phyloP scores from a whole-genome alignment of 257 asterid genomes.

The Orobanche coerulescens region DNA sequence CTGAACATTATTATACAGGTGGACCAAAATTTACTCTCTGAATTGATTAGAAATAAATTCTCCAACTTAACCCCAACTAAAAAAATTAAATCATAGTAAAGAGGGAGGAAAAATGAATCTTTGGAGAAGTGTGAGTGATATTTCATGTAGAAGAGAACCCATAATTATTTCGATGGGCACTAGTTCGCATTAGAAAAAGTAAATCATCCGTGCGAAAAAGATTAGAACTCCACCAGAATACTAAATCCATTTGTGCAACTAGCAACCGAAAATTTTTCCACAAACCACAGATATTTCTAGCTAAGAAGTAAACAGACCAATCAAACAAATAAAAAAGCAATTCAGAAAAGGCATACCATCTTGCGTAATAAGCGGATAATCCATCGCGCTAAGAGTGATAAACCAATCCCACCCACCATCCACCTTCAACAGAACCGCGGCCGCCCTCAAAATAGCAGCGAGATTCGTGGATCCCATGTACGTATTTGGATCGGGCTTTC shows the following conservation, averaged over 20 bases:
- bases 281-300: conserved; percentile 16
- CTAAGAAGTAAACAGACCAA: conserved; percentile 8
- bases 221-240: conserved; percentile 1
- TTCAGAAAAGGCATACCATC: conserved; percentile 55
- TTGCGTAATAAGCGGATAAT: conserved; percentile 88
- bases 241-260: not conserved
- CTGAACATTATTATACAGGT: not conserved
- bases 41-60: not conserved
- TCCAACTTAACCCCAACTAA: not conserved
- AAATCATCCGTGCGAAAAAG: not conserved
- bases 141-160: too few species aligned
- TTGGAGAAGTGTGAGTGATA: too few species aligned
- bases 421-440: conserved; percentile 71
- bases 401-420: conserved; percentile 96
- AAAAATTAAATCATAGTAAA: not conserved
- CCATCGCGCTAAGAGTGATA: conserved; percentile 74
- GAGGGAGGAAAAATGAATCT: too few species aligned
- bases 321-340: not conserved
- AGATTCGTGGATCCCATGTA: conserved; percentile 85
- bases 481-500: conserved; percentile 92
- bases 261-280: conserved; percentile 1
- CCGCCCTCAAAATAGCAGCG: conserved; percentile 80
- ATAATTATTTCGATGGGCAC: not conserved
- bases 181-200: not conserved
- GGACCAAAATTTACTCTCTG: not conserved